Conservation (phyloP, 2,329 filamentous ascomycete genomes). For the Cercospora sp. region DNA sequence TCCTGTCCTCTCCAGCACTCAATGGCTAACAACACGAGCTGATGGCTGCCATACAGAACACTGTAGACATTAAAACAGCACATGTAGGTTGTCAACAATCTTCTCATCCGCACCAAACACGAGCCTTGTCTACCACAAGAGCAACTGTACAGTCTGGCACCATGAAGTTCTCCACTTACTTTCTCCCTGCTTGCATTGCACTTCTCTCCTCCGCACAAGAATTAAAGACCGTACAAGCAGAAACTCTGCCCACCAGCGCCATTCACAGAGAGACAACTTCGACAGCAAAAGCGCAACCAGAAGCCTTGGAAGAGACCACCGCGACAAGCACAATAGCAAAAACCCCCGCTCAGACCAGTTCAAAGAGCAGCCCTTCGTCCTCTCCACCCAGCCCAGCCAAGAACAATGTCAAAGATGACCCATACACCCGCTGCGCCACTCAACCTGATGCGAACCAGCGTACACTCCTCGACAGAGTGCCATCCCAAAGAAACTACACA, state of each 20-base stretch:
- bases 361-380: not conserved
- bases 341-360: not conserved
- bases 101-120: constrained; percentile 1
- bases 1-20: not conserved
- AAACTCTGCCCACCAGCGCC: not conserved
- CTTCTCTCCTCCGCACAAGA: constrained; percentile 4
- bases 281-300: not conserved
- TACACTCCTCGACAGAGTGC: constrained; percentile 2
- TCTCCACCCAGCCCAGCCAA: not conserved
- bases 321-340: not conserved
- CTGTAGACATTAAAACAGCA: not conserved
- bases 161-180: constrained; percentile 1
- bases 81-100: not conserved
- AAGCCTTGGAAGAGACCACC: not conserved
- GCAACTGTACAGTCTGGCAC: not conserved
- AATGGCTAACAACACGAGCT: constrained; percentile 2
- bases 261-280: not conserved
- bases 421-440: constrained; percentile 7
- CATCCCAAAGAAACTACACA: constrained; percentile 12
- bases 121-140: not conserved
- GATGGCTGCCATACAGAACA: not conserved
- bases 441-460: constrained; percentile 6
- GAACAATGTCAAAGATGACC: not conserved
- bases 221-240: not conserved
- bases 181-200: constrained; percentile 1